phyloP scores from a whole-genome alignment of 73 alveolate species.

The Diophrys appendiculata region DNA sequence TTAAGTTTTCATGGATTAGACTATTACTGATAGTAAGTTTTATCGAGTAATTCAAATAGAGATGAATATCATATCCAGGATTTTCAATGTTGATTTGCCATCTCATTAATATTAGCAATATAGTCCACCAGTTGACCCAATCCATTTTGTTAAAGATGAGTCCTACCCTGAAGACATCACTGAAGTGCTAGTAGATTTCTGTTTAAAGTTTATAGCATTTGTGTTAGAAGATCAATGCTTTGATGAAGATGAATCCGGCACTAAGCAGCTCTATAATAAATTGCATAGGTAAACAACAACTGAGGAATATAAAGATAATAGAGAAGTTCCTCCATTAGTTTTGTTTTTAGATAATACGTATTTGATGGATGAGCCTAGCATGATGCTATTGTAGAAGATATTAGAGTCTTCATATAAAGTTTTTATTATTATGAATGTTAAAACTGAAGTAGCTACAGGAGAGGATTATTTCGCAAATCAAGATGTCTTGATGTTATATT shows the following conservation, averaged over 20 bases:
- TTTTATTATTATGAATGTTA: not conserved
- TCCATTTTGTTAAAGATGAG: constrained; percentile 12
- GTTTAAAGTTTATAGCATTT: not conserved
- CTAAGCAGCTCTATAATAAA: not conserved
- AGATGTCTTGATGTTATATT: not conserved
- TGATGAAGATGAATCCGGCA: not conserved
- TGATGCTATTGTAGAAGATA: not conserved
- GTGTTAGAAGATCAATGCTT: not conserved
- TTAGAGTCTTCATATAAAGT: not conserved
- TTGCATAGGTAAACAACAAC: constrained; percentile 2
- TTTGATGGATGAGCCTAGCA: not conserved
- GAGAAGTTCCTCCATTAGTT: not conserved
- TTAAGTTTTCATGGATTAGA: not conserved
- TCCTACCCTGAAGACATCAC: constrained; percentile 2
- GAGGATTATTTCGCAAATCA: not conserved
- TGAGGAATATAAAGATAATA: not conserved
- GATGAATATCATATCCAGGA: too few relatives aligned
- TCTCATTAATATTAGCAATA: too few relatives aligned
- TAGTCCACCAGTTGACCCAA: too few relatives aligned
- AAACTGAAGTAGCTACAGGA: too few relatives aligned
- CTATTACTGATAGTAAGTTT: not conserved
- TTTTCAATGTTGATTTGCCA: too few relatives aligned
- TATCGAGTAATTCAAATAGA: constrained; percentile 12
- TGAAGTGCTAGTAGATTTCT: constrained; percentile 8
- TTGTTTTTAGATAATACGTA: not conserved